A percentile compares a stretch with the other conserved stretches of the same genome.
Conservation (phyloP, 805 yeast genomes). For the Candida namnaoensis region DNA sequence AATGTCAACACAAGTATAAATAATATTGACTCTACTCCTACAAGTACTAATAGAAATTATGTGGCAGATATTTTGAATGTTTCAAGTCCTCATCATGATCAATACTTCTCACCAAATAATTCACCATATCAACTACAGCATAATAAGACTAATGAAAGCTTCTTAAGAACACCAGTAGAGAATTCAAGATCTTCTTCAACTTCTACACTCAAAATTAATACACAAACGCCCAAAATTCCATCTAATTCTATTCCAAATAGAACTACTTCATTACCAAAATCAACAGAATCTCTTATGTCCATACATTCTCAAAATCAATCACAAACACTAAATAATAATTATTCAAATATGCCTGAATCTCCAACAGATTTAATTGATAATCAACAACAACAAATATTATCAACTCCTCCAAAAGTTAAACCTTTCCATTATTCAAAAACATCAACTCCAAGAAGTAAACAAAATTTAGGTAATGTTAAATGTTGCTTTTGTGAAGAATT, state of each 20-base stretch:
- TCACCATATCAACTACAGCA: no score
- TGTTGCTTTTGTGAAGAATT: slow-evolving; percentile 39
- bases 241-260: not conserved
- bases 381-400: not conserved
- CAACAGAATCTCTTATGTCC: not conserved
- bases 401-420: slow-evolving; percentile 9
- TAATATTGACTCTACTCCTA: not conserved
- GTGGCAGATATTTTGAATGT: no score
- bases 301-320: not conserved
- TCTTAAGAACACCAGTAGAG: no score
- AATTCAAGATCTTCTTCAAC: not conserved
- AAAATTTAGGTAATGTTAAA: slow-evolving; percentile 7
- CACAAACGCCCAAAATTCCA: no score
- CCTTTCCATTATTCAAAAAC: slow-evolving; percentile 10
- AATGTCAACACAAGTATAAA: not conserved
- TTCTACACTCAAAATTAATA: no score
- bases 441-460: slow-evolving; percentile 8
- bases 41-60: no score
- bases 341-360: no score
- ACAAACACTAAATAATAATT: not conserved
- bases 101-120: no score
- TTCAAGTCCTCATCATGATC: no score
- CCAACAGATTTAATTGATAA: no score
- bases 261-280: not conserved
- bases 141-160: no score